A percentile compares a stretch with the other conserved stretches of the same genome.
Evolutionary conservation across 108 stramenopile genomes (phyloP).

Genomic region (Nannochloropsis granulata): DNA sequence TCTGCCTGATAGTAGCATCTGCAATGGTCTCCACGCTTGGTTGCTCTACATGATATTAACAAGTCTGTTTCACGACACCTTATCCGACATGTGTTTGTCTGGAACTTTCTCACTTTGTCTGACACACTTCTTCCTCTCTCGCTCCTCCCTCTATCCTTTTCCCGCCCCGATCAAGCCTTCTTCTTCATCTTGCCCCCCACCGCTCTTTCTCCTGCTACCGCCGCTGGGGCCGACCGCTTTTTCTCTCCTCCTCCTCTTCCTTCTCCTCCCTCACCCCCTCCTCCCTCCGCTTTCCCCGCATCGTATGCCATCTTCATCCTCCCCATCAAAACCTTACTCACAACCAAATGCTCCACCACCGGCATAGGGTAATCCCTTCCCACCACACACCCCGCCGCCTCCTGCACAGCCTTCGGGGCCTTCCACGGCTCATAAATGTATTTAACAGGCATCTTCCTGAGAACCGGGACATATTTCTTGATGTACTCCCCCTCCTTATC

Average conservation of each 20-base stretch:
- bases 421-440: conserved; percentile 97
- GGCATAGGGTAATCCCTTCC: conserved; percentile 74
- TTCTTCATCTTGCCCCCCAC: conserved; percentile 3
- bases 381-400: conserved; percentile 49
- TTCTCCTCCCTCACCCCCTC: neutral
- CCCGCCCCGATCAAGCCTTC: neutral
- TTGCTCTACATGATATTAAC: no score
- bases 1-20: no score
- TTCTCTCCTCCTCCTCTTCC: neutral
- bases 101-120: no score
- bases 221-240: neutral
- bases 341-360: conserved; percentile 55
- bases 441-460: conserved; percentile 59
- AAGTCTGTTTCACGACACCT: no score
- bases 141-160: no score
- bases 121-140: no score
- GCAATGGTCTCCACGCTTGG: no score
- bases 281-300: conserved; percentile 37
- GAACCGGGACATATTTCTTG: conserved; percentile 40
- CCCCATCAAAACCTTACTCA: conserved; percentile 72
- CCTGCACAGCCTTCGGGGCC: conserved; percentile 55
- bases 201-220: neutral
- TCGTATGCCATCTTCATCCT: conserved; percentile 75
- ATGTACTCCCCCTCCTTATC: conserved; percentile 74
- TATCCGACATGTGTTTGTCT: no score